Evolutionary conservation across 2,329 filamentous ascomycete genomes (phyloP).

Genomic region (Venturia carpophila): DNA sequence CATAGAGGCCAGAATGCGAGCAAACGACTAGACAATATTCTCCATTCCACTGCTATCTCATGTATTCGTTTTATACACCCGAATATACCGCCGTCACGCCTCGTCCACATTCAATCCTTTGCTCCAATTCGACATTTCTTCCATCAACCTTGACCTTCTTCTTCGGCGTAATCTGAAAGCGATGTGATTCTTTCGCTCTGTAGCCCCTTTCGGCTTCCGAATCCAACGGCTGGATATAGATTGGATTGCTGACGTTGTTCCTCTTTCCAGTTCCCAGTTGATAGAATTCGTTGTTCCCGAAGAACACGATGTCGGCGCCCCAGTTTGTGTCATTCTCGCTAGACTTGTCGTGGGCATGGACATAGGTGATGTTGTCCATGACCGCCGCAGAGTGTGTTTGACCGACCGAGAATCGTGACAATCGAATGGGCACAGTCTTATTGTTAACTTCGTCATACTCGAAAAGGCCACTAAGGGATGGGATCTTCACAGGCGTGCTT

Average conservation of each 20-base stretch:
- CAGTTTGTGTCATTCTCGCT: conserved; percentile 70
- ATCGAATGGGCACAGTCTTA: conserved; percentile 65
- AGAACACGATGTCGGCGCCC: conserved; percentile 84
- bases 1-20: neutral
- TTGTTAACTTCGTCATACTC: conserved; percentile 76
- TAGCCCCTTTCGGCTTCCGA: conserved; percentile 41
- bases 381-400: conserved; percentile 73
- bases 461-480: conserved; percentile 70
- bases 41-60: neutral
- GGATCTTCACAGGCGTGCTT: conserved; percentile 67
- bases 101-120: conserved; percentile 79
- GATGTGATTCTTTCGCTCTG: conserved; percentile 57
- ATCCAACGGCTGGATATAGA: conserved; percentile 73
- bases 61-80: conserved; percentile 4
- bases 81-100: conserved; percentile 80
- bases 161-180: conserved; percentile 74
- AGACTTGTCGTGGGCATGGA: conserved; percentile 44
- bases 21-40: neutral
- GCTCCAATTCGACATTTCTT: conserved; percentile 68
- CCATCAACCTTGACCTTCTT: conserved; percentile 63
- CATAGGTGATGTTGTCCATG: conserved; percentile 70
- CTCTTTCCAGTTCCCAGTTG: conserved; percentile 88
- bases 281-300: conserved; percentile 90
- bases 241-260: conserved; percentile 67
- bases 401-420: conserved; percentile 66